A percentile compares a stretch with the other conserved stretches of the same genome.
Evolutionary conservation across 148 eudicot genomes (phyloP).

Genomic region (Nepenthes gracilis): DNA sequence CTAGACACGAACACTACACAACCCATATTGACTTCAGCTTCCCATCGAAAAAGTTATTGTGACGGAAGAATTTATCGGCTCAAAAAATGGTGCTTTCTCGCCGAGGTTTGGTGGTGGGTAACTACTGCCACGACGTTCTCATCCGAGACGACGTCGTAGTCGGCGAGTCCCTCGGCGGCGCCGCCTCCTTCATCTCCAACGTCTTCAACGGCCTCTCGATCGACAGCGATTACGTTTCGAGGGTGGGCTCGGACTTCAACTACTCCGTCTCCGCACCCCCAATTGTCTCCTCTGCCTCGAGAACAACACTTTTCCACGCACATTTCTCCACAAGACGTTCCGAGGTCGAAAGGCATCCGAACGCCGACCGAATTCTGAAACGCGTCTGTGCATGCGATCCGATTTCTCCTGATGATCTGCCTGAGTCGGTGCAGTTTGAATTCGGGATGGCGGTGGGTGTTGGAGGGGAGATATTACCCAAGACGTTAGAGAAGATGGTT

Average conservation of each 20-base stretch:
- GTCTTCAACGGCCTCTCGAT: constrained; percentile 35
- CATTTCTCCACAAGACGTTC: constrained; percentile 34
- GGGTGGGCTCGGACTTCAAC: constrained; percentile 71
- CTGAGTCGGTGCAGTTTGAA: constrained; percentile 19
- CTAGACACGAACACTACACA: too few species aligned
- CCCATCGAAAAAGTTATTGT: too few species aligned
- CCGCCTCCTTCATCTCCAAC: constrained; percentile 75
- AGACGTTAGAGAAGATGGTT: constrained; percentile 52
- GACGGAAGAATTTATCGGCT: too few species aligned
- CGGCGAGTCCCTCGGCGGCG: constrained; percentile 82
- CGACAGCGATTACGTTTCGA: constrained; percentile 34
- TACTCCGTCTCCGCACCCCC: constrained; percentile 39
- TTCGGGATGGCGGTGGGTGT: constrained; percentile 93
- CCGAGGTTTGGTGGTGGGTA: constrained; percentile 48
- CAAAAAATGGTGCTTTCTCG: constrained; percentile 11
- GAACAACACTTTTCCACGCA: constrained; percentile 78
- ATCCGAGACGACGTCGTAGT: constrained; percentile 41
- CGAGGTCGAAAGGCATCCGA: background rate
- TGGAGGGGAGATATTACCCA: constrained; percentile 73
- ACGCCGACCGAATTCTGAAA: constrained; percentile 50
- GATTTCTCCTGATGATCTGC: constrained; percentile 45
- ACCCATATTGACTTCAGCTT: too few species aligned
- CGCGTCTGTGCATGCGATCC: constrained; percentile 63
- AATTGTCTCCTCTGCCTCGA: constrained; percentile 22
- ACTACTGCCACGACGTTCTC: constrained; percentile 78